These are phyloP conservation scores for Dalbergia cochinchinensis DNA, from an alignment of 306 rosid species.

Conservation along the genomic window DNA sequence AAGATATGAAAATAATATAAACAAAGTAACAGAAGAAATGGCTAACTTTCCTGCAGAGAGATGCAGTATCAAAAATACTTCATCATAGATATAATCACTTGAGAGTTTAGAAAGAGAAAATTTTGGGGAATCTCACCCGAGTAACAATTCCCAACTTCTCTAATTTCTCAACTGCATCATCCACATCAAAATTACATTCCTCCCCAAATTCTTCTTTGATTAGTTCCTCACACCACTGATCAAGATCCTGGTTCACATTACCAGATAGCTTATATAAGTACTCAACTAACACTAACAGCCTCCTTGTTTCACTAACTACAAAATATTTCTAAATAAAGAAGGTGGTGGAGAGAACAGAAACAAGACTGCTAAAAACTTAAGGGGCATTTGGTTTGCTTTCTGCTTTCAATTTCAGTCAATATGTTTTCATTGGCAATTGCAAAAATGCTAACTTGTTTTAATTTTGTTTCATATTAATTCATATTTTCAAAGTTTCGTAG, in stretches of 20 bases:
- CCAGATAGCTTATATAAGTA: conserved; percentile 37
- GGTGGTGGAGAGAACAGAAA: conserved; percentile 23
- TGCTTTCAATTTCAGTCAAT: not conserved
- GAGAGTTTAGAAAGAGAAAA: conserved; percentile 3
- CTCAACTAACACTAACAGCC: conserved; percentile 3
- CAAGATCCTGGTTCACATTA: conserved; percentile 78
- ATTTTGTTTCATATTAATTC: not conserved
- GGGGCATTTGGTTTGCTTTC: not conserved
- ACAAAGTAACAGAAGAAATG: not conserved
- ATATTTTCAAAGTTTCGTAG: not conserved
- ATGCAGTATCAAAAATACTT: conserved; percentile 8
- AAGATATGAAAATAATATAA: conserved; percentile 14
- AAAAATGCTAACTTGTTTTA: not conserved
- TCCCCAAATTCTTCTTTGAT: conserved; percentile 84
- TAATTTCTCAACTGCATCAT: conserved; percentile 85
- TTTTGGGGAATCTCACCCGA: conserved; percentile 69
- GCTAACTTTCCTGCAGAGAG: conserved; percentile 16
- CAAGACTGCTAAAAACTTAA: conserved; percentile 19
- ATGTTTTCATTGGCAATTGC: not conserved
- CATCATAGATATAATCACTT: conserved; percentile 17
- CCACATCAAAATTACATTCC: conserved; percentile 88
- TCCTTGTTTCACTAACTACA: not conserved
- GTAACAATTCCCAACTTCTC: conserved; percentile 86
- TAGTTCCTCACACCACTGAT: conserved; percentile 86
- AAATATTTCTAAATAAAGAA: conserved; percentile 16